Percentiles rank a stretch among this genome's conserved stretches.
phyloP scores from a whole-genome alignment of 208 protist genomes.

The Leishmania arabica region DNA sequence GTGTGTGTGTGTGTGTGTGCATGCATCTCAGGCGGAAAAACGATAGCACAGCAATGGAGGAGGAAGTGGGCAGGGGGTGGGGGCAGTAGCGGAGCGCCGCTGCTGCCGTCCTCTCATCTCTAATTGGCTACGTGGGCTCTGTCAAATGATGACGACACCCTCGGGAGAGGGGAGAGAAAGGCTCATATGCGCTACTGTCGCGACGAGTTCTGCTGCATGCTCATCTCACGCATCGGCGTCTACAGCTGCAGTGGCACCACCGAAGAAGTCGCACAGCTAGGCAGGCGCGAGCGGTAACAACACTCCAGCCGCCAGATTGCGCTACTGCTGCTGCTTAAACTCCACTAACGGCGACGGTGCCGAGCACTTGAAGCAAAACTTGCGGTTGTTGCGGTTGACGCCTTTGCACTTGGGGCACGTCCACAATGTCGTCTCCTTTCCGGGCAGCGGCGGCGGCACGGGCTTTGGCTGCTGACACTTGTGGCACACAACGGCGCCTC shows the following conservation, averaged over 20 bases:
- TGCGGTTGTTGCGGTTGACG: slow-evolving; percentile 74
- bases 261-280: not conserved
- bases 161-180: not conserved
- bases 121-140: not conserved
- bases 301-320: not conserved
- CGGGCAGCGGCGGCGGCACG: slow-evolving; percentile 68
- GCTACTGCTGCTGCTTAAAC: slow-evolving; percentile 60
- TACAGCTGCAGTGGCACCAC: not conserved
- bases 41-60: not conserved
- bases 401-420: slow-evolving; percentile 85
- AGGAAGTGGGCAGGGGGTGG: not conserved
- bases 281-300: not conserved
- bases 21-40: not conserved
- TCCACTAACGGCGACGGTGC: slow-evolving; percentile 65
- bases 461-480: slow-evolving; percentile 90
- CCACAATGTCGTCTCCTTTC: slow-evolving; percentile 84
- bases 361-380: slow-evolving; percentile 88
- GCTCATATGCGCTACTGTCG: not conserved
- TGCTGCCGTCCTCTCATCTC: not conserved
- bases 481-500: slow-evolving; percentile 81
- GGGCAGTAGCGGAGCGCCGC: not conserved
- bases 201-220: not conserved
- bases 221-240: not conserved
- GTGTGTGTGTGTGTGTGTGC: not conserved
- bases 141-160: not conserved